A percentile compares a stretch with the other conserved stretches of the same genome.
phyloP scores from a whole-genome alignment of 805 yeast genomes.

The Peterozyma toletana region DNA sequence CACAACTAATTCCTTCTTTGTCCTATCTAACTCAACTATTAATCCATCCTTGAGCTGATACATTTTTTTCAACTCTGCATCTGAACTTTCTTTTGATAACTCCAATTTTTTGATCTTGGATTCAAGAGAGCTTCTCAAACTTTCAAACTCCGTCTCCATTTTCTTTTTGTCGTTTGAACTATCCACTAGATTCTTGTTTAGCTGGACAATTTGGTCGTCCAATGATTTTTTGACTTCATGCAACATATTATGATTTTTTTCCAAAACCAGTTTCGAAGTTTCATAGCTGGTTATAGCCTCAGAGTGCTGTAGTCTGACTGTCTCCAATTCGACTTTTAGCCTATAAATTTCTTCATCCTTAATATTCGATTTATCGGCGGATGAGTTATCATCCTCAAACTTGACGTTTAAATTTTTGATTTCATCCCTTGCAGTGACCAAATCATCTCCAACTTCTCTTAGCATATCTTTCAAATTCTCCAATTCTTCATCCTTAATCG shows the following conservation, averaged over 20 bases:
- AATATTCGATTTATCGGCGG: neutral
- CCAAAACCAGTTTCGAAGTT: conserved; percentile 16
- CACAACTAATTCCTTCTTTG: conserved; percentile 20
- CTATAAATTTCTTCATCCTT: conserved; percentile 9
- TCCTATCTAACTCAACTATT: conserved; percentile 9
- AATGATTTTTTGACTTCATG: conserved; percentile 7
- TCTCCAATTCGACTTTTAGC: conserved; percentile 16
- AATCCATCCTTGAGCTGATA: conserved; percentile 11
- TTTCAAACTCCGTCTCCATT: conserved; percentile 12
- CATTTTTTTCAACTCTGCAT: conserved; percentile 11
- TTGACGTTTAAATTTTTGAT: conserved; percentile 29
- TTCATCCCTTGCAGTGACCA: conserved; percentile 62
- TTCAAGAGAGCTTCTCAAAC: neutral
- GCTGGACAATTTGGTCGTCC: conserved; percentile 6
- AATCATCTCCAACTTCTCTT: conserved; percentile 67
- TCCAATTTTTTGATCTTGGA: conserved; percentile 15
- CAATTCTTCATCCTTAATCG: conserved; percentile 50
- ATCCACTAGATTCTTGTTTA: conserved; percentile 13
- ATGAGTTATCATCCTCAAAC: neutral
- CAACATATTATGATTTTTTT: conserved; percentile 11
- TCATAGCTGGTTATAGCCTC: conserved; percentile 28
- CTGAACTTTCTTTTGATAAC: conserved; percentile 22
- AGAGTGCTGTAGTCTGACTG: conserved; percentile 26
- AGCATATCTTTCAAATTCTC: conserved; percentile 71
- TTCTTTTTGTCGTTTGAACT: conserved; percentile 21